Evolutionary conservation across 2,329 filamentous ascomycete genomes (phyloP).

Genomic region (Nothomitra cinnamomea): DNA sequence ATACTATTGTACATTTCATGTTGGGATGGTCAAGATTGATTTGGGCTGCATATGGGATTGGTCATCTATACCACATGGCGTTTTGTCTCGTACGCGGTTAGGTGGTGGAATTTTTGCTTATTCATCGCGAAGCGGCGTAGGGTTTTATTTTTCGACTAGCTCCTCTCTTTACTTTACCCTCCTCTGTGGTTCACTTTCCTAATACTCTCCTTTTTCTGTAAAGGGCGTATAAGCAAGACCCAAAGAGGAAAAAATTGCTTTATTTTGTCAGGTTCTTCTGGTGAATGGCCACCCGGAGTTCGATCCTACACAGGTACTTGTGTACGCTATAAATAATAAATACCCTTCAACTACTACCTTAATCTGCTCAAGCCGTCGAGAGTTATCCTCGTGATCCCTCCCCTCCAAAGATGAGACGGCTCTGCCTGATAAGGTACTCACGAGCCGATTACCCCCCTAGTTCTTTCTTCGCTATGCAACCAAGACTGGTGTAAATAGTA

Average conservation of each 20-base stretch:
- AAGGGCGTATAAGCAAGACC: background rate
- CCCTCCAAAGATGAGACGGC: too few species aligned
- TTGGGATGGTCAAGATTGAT: background rate
- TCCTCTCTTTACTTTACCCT: too few species aligned
- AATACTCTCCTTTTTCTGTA: background rate
- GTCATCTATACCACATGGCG: background rate
- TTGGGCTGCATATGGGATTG: background rate
- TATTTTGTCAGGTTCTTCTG: background rate
- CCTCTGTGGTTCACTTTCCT: too few species aligned
- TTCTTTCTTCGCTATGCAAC: too few species aligned
- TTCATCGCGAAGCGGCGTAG: too few species aligned
- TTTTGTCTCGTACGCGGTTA: background rate
- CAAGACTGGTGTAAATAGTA: too few species aligned
- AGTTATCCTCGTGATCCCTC: too few species aligned
- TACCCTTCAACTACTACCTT: background rate
- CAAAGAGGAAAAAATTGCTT: background rate
- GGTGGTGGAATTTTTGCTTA: background rate
- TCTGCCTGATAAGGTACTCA: too few species aligned
- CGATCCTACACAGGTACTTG: background rate
- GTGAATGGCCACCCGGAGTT: too few species aligned
- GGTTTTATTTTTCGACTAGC: too few species aligned
- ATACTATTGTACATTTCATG: background rate
- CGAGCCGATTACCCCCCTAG: too few species aligned
- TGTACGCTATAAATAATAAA: conserved; percentile 1
- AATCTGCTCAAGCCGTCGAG: too few species aligned